Base-by-base conservation (phyloP, 2,329 filamentous ascomycete species). In the Rhynchosporium agropyri region DNA sequence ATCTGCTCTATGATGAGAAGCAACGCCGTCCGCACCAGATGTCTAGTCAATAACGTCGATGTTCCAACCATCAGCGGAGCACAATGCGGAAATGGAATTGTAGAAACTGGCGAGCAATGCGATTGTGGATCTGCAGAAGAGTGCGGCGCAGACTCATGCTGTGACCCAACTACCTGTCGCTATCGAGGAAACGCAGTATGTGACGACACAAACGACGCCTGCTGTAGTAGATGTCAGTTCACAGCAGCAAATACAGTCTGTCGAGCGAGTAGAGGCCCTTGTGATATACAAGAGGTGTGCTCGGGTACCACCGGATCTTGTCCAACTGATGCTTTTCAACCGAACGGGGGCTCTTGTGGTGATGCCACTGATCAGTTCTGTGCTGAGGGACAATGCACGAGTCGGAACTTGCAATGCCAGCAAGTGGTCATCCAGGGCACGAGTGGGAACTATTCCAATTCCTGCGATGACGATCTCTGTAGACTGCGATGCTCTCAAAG, bases 31-130 rank as follows among this genome's bases (percentile, higher is more conserved):
- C 88, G 89, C 64, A 85, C 85, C 0, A 76, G 75, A 28, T 97
- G 94, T 74, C 79, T 98, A 45, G 87, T 85, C 26, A 87, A 91
- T 76, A 98, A 98, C 80, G 85, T 84, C 68, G 87, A 89, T 66
- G 86, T 98, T 53, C 83, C 84, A 40, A 94, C 90, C 43, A 90
- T 96, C 70, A 89, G 86, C 0, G 90, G 89, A 51, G 88, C 88
- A 68, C 87, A 92, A 73, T 98, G 94, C 76, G 94, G 94, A 65
- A 98, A 98, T 76, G 94, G 94, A 60, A 97, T 98, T 67, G 94
- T 98, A 58, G 94, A 97, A 77, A 80, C 83, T 13, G 93, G 91
- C 67, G 94, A 98, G 77, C 89, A 98, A 58, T 98, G 94, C 76
- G 94, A 98, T 76, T 97, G 94, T 71, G 94, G 94, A 64, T 92